phyloP scores from a whole-genome alignment of 2,329 filamentous ascomycete species.

The Cladophialophora carrionii region DNA sequence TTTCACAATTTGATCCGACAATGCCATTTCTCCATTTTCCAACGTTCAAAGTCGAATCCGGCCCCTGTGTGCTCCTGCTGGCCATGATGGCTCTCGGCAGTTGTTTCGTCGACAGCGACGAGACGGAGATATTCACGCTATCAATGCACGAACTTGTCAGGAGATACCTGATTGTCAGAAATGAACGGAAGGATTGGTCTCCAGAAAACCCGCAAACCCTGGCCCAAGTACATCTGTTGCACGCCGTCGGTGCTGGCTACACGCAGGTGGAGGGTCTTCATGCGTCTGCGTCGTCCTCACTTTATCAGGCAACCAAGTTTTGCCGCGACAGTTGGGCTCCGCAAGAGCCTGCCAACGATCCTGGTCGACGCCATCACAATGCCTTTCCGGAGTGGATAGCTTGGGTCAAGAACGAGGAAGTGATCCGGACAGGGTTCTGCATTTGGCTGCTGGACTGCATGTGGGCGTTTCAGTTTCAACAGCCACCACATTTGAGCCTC shows the following conservation, averaged over 20 bases:
- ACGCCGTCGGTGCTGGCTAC: too few relatives aligned
- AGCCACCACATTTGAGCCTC: conserved; percentile 43
- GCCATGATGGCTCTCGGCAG: conserved; percentile 48
- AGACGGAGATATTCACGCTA: conserved; percentile 41
- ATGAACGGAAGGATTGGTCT: conserved; percentile 32
- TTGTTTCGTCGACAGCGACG: conserved; percentile 41
- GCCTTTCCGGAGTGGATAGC: too few relatives aligned
- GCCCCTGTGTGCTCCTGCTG: conserved; percentile 47
- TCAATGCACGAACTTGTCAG: conserved; percentile 50
- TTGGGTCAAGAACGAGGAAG: conserved; percentile 40
- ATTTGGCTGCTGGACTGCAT: conserved; percentile 53
- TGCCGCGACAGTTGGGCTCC: conserved; percentile 15
- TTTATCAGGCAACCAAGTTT: conserved; percentile 29
- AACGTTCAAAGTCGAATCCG: conserved; percentile 44
- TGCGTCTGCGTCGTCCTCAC: conserved; percentile 21
- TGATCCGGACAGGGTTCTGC: conserved; percentile 47
- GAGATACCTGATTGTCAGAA: conserved; percentile 44
- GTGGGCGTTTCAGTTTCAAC: conserved; percentile 46
- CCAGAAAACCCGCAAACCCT: too few relatives aligned
- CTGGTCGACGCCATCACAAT: too few relatives aligned
- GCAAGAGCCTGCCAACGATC: conserved; percentile 27
- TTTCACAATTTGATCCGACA: conserved; percentile 23
- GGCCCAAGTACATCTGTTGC: too few relatives aligned
- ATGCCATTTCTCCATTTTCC: conserved; percentile 44
- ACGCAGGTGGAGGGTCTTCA: conserved; percentile 23